These are phyloP conservation scores for Oldenlandia corymbosa DNA, from an alignment of 257 asterid species.

Conservation along the genomic window DNA sequence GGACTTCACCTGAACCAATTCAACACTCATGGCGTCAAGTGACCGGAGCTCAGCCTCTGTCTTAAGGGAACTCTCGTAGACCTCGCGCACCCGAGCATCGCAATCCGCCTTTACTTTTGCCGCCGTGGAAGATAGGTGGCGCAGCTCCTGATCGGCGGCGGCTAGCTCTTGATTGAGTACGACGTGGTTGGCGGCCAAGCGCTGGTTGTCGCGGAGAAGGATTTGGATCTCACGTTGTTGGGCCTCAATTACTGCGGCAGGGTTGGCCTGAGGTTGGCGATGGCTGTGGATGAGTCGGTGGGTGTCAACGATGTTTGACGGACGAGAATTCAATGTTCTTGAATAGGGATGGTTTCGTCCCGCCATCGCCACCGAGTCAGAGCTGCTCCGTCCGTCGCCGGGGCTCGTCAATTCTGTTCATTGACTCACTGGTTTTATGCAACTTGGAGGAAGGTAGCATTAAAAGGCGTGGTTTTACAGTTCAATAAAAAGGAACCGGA, in stretches of 20 bases:
- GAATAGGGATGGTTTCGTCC: conserved; percentile 18
- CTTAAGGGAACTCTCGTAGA: conserved; percentile 47
- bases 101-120: conserved; percentile 55
- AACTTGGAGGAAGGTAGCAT: no score
- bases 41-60: conserved; percentile 63
- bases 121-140: conserved; percentile 50
- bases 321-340: conserved; percentile 11
- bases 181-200: conserved; percentile 62
- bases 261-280: conserved; percentile 15
- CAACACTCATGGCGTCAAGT: conserved; percentile 28
- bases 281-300: conserved; percentile 23
- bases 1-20: conserved; percentile 43
- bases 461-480: no score
- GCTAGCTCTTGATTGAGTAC: conserved; percentile 54
- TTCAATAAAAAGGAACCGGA: no score
- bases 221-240: conserved; percentile 57
- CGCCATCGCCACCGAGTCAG: conserved; percentile 12
- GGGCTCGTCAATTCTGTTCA: not conserved
- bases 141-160: conserved; percentile 60
- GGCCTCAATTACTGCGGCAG: conserved; percentile 31
- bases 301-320: conserved; percentile 14
- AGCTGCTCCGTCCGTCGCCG: conserved; percentile 4
- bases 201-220: conserved; percentile 71
- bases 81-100: conserved; percentile 64
- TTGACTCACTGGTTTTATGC: no score